Base-by-base conservation (phyloP, 768 basidiomycete genomes). In the Mycena kentingensis region DNA sequence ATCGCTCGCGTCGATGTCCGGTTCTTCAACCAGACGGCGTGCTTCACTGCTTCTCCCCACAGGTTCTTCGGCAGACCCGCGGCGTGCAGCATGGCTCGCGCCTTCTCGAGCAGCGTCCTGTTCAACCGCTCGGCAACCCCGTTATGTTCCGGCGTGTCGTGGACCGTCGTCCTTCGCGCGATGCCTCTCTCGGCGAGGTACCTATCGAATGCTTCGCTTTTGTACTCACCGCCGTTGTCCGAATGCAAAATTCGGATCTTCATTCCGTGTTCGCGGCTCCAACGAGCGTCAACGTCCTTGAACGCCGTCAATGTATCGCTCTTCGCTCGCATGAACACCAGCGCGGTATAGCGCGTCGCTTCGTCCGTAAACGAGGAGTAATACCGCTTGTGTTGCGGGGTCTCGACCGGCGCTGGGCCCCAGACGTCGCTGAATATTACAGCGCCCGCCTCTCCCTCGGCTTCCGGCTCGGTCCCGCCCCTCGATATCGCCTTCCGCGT, bases 71-170 rank as follows among this genome's bases (percentile, higher is more conserved):
- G 68, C 0, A 73, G 51, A 10, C 58, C 55, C 1, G 58, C 51
- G 8, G 48, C 51, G 41, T 63, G 60, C 0, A 65, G 55, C 61
- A 73, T 60, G 0, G 74, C 70, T 1, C 61, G 54, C 10, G 65
- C 63, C 8, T 61, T 51, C 24, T 73, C 66, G 2, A 67, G 10
- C 1, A 70, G 32, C 0, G 60, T 66, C 3, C 68, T 51, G 31
- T 70, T 75, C 16, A 67, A 60, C 4, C 66, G 51, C 52, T 77
- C 73, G 0, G 72, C 70, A 11, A 76, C 53, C 8, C 75, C 69
- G 51, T 74, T 74, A 51, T 74, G 65, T 27, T 73, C 57, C 2
- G 69, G 68, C 0, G 57, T 64, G 32, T 65, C 46, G 2, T 63
- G 66, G 3, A 58, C 56, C 21, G 67, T 69, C n/a, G 59, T 49